A percentile compares a stretch with the other conserved stretches of the same genome.
phyloP scores from a whole-genome alignment of 2,329 filamentous ascomycete genomes.

The Aspergillus brasiliensis region DNA sequence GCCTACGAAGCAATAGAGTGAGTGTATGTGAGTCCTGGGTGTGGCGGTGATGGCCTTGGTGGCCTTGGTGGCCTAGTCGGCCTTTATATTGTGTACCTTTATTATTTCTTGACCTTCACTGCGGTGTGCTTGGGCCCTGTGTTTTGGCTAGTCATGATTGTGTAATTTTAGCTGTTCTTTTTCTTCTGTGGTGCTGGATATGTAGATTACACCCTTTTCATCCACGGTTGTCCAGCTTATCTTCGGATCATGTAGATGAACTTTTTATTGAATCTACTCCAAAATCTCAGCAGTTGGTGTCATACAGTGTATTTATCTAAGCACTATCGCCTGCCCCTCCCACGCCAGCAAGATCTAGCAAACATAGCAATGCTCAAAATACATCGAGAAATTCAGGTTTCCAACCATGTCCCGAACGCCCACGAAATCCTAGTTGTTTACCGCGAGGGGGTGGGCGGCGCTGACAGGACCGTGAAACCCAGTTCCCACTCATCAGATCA shows the following conservation, averaged over 20 bases:
- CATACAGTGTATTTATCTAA: constrained; percentile 7
- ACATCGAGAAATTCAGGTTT: neutral
- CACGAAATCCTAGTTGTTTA: neutral
- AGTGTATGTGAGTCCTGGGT: neutral
- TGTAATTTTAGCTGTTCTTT: constrained; percentile 22
- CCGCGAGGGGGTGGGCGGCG: neutral
- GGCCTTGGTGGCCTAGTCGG: neutral
- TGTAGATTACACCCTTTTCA: neutral
- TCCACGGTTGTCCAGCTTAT: neutral
- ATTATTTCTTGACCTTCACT: neutral
- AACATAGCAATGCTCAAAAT: constrained; percentile 4
- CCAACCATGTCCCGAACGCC: neutral
- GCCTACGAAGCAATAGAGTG: constrained; percentile 19
- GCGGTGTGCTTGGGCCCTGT: neutral
- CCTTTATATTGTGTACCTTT: neutral
- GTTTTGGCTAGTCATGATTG: constrained; percentile 13
- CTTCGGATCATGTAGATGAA: no score
- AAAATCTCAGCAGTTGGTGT: neutral
- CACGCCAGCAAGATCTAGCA: constrained; percentile 7
- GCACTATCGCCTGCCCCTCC: neutral
- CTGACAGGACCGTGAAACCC: neutral
- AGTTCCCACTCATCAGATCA: neutral
- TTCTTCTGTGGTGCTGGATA: neutral
- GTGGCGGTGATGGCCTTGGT: neutral
- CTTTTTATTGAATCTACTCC: no score